Percentiles rank a stretch among this genome's conserved stretches.
phyloP scores from a whole-genome alignment of 805 yeast species.

The Candida peoriensis region DNA sequence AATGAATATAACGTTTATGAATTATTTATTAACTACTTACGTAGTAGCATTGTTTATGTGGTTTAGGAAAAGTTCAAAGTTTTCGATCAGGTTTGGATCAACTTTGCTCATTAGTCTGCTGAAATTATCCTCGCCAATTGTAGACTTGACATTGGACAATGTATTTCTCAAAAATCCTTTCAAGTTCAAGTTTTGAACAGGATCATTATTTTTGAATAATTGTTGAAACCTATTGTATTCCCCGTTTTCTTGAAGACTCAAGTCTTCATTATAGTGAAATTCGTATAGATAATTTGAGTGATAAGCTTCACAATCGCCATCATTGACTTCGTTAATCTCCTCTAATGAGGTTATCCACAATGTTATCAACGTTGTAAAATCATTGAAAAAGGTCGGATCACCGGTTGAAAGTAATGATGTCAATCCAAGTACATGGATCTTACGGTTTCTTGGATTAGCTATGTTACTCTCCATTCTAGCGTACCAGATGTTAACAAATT shows the following conservation, averaged over 20 bases:
- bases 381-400: conserved; percentile 24
- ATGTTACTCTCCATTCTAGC: conserved; percentile 47
- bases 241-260: conserved; percentile 27
- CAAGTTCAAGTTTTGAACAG: conserved; percentile 49
- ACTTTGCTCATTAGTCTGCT: conserved; percentile 4
- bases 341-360: conserved; percentile 57
- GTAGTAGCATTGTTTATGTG: background rate
- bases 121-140: conserved; percentile 11
- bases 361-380: conserved; percentile 29
- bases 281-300: conserved; percentile 37
- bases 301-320: conserved; percentile 53
- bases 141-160: conserved; percentile 9
- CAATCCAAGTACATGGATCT: conserved; percentile 60
- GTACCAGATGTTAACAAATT: conserved; percentile 32
- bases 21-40: background rate
- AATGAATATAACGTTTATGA: no score
- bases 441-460: conserved; percentile 72
- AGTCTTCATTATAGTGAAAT: conserved; percentile 21
- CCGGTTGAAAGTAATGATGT: conserved; percentile 43
- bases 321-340: conserved; percentile 58
- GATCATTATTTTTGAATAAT: conserved; percentile 36
- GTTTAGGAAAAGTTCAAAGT: conserved; percentile 21
- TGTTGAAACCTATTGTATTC: conserved; percentile 40
- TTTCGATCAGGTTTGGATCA: conserved; percentile 19
- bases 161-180: conserved; percentile 37